Percentiles rank a stretch among this genome's conserved stretches.
Conservation (phyloP, 192 early-diverging fungal genomes). For the Glomus cerebriforme region DNA sequence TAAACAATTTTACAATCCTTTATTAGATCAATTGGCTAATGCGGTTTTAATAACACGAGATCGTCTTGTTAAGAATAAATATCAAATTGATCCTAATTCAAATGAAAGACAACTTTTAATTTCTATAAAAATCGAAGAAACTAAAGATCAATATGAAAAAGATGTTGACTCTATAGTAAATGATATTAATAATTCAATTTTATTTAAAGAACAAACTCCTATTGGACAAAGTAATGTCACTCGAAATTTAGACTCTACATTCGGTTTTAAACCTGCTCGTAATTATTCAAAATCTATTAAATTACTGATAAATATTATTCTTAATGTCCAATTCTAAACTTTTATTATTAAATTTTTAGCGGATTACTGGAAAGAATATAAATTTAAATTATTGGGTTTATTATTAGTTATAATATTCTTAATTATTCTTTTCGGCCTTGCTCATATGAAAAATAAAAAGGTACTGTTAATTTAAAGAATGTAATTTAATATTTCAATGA, state of each 20-base stretch:
- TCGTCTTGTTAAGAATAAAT: not conserved
- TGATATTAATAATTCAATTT: not conserved
- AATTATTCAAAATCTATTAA: not conserved
- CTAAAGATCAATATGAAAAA: not conserved
- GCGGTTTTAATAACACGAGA: not conserved
- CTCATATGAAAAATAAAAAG: not conserved
- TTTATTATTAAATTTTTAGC: not conserved
- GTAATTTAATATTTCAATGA: too few species aligned
- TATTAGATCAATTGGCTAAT: not conserved
- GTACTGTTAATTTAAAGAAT: not conserved
- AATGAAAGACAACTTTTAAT: not conserved
- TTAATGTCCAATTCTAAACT: not conserved
- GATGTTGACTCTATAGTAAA: not conserved
- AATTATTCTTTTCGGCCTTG: not conserved
- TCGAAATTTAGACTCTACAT: not conserved
- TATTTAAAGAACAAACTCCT: not conserved
- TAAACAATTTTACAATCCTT: not conserved
- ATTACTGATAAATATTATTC: too few species aligned
- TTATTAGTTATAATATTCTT: not conserved
- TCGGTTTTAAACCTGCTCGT: not conserved
- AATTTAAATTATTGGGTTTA: not conserved
- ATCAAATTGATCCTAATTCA: not conserved
- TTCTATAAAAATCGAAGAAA: not conserved
- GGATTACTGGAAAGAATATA: conserved; percentile 8
- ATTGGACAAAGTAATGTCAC: not conserved